These are phyloP conservation scores for Candida dendrica DNA, from an alignment of 805 yeast genomes.

Conservation along the genomic window DNA sequence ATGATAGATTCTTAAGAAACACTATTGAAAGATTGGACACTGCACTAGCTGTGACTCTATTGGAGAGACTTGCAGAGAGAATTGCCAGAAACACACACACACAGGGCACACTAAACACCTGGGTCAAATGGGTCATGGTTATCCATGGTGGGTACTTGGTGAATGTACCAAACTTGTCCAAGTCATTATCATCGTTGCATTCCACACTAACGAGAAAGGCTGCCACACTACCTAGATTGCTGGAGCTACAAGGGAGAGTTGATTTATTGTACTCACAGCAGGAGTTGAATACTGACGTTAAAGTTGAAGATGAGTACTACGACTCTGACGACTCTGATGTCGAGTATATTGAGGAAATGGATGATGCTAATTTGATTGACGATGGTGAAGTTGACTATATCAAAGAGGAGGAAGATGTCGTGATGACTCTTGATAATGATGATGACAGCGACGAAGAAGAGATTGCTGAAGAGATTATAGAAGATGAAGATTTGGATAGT, in stretches of 20 bases:
- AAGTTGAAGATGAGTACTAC: conserved; percentile 28
- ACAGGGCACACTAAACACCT: conserved; percentile 45
- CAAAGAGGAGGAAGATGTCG: conserved; percentile 24
- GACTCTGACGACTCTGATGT: conserved; percentile 33
- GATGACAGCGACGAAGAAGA: conserved; percentile 16
- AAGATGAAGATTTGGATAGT: conserved; percentile 26
- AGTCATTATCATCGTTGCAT: conserved; percentile 55
- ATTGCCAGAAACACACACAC: conserved; percentile 53
- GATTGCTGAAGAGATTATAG: conserved; percentile 25
- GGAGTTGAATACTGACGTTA: conserved; percentile 38
- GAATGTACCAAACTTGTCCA: conserved; percentile 39
- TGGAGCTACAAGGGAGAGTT: conserved; percentile 78
- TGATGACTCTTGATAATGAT: conserved; percentile 6
- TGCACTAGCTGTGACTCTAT: conserved; percentile 42
- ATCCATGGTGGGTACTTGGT: conserved; percentile 68
- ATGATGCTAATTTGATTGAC: conserved; percentile 37
- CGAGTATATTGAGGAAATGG: conserved; percentile 67
- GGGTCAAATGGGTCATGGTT: conserved; percentile 86
- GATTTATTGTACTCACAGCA: conserved; percentile 63
- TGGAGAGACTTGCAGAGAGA: conserved; percentile 53
- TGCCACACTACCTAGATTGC: conserved; percentile 59
- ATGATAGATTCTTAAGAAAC: conserved; percentile 43
- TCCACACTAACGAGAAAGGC: conserved; percentile 60
- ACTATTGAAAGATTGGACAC: conserved; percentile 53
- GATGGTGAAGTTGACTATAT: conserved; percentile 37